Percentiles rank a stretch among this genome's conserved stretches.
Evolutionary conservation across 1,139 yeast species (phyloP).

Genomic region (Suhomyces anneliseae): DNA sequence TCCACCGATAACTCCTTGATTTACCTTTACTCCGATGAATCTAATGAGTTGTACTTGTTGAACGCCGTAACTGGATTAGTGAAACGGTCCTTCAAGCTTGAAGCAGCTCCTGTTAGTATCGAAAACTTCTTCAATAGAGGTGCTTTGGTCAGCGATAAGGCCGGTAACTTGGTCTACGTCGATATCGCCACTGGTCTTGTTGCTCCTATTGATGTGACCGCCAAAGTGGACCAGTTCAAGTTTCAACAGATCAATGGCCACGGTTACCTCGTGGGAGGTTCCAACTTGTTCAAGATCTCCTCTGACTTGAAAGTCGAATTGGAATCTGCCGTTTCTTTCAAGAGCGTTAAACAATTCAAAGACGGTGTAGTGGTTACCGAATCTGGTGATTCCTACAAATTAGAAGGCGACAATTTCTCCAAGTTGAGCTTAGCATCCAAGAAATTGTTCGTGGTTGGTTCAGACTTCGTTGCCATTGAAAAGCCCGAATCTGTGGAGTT

Average conservation of each 20-base stretch:
- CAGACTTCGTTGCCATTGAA: conserved; percentile 7
- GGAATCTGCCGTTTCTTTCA: conserved; percentile 4
- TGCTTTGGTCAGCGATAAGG: conserved; percentile 19
- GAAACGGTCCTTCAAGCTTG: conserved; percentile 13
- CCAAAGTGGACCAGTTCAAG: not conserved
- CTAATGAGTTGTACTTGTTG: conserved; percentile 17
- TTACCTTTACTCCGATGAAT: conserved; percentile 15
- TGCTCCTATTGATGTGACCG: not conserved
- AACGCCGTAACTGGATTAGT: conserved; percentile 22
- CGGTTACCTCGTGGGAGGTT: conserved; percentile 16
- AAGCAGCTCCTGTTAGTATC: conserved; percentile 14
- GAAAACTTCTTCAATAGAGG: conserved; percentile 20
- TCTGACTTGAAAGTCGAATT: conserved; percentile 7
- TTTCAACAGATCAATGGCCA: conserved; percentile 15
- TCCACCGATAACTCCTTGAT: conserved; percentile 13
- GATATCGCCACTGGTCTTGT: conserved; percentile 5
- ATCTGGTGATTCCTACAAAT: conserved; percentile 19
- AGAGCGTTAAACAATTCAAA: conserved; percentile 18
- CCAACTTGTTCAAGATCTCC: conserved; percentile 10
- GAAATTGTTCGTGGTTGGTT: conserved; percentile 6
- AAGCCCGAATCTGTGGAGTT: conserved; percentile 6
- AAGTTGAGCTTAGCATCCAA: conserved; percentile 1
- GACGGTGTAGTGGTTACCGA: conserved; percentile 20
- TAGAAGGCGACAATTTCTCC: conserved; percentile 6
- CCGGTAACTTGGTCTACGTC: conserved; percentile 14